Conservation (phyloP, 345 rosid genomes). For the Murraya koenigii region DNA sequence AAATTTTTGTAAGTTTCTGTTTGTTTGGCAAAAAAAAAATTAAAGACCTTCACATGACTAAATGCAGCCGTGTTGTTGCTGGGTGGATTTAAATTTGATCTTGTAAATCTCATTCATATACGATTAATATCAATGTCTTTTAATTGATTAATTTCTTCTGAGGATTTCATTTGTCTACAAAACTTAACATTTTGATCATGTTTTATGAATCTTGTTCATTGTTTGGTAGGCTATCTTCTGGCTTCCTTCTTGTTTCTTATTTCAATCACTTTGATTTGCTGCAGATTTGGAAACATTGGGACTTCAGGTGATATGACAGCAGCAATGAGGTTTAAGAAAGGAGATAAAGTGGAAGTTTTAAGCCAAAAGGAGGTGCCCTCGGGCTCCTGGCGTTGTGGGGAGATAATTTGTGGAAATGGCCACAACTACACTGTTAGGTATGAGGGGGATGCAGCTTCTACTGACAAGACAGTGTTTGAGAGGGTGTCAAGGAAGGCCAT, state of each 20-base stretch:
- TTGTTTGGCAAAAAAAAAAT: not conserved
- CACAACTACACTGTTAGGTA: slow-evolving; percentile 55
- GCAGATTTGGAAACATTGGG: slow-evolving; percentile 18
- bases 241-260: not conserved
- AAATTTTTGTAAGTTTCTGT: not conserved
- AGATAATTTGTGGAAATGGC: slow-evolving; percentile 67
- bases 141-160: not conserved
- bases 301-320: slow-evolving; percentile 17
- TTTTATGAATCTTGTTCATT: not conserved
- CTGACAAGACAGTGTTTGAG: slow-evolving; percentile 19
- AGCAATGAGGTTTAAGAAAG: slow-evolving; percentile 59
- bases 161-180: not conserved
- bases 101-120: not conserved
- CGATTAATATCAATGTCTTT: not conserved
- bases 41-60: not conserved
- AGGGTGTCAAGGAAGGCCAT: slow-evolving; percentile 55
- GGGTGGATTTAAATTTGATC: not conserved
- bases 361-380: slow-evolving; percentile 55
- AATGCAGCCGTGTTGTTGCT: not conserved
- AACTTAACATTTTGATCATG: not conserved
- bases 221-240: not conserved
- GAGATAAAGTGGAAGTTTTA: slow-evolving; percentile 69
- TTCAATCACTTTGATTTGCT: slow-evolving; percentile 11
- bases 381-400: slow-evolving; percentile 71
- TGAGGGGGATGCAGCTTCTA: slow-evolving; percentile 24